Evolutionary conservation across 2,329 filamentous ascomycete genomes (phyloP).

Genomic region (Fusarium annulatum): DNA sequence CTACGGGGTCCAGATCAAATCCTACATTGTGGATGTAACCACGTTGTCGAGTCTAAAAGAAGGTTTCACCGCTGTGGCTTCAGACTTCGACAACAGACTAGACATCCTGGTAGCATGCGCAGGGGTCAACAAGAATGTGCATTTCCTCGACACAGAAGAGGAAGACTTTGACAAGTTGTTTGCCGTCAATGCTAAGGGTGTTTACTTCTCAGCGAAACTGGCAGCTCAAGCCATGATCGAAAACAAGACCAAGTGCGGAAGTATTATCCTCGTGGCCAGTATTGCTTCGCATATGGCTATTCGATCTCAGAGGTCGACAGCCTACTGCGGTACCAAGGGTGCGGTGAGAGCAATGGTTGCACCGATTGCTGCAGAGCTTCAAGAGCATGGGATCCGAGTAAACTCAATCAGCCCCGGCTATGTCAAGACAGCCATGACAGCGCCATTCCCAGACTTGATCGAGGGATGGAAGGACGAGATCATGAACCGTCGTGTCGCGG

Average conservation of each 20-base stretch:
- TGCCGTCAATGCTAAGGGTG: slow-evolving; percentile 72
- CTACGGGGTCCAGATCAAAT: slow-evolving; percentile 54
- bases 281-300: slow-evolving; percentile 65
- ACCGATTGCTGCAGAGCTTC: slow-evolving; percentile 41
- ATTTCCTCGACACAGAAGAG: slow-evolving; percentile 70
- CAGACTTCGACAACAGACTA: slow-evolving; percentile 59
- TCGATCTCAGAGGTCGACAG: slow-evolving; percentile 57
- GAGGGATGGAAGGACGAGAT: slow-evolving; percentile 62
- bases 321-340: slow-evolving; percentile 44
- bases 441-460: slow-evolving; percentile 57
- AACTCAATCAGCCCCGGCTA: slow-evolving; percentile 61
- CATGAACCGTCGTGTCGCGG: slow-evolving; percentile 59
- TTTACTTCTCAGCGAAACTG: slow-evolving; percentile 67
- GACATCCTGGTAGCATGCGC: slow-evolving; percentile 70
- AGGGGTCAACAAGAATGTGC: slow-evolving; percentile 67
- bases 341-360: slow-evolving; percentile 43
- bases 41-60: slow-evolving; percentile 64
- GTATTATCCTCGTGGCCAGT: slow-evolving; percentile 64
- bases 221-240: slow-evolving; percentile 63
- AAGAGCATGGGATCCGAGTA: slow-evolving; percentile 56
- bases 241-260: slow-evolving; percentile 61
- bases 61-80: slow-evolving; percentile 55
- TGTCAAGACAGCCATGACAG: slow-evolving; percentile 57
- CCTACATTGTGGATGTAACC: slow-evolving; percentile 63
- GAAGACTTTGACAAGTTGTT: slow-evolving; percentile 73